These are phyloP conservation scores for Penicillium psychrofluorescens DNA, from an alignment of 495 filamentous ascomycete genomes.

Conservation along the genomic window DNA sequence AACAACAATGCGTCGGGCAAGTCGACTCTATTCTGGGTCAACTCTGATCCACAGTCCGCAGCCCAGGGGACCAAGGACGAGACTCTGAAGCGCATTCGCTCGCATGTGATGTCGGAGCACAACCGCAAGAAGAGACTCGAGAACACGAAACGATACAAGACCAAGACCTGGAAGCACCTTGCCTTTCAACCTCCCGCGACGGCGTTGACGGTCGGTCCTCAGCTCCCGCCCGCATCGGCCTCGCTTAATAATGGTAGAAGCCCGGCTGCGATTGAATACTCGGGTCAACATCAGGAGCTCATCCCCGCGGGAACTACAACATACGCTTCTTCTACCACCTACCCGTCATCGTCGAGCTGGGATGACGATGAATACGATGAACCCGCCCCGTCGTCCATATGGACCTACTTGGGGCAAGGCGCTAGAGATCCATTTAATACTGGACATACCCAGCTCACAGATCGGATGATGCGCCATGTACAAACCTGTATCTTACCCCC, in stretches of 20 bases:
- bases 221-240: conserved; percentile 1
- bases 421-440: conserved; percentile 36
- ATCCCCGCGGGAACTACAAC: background rate
- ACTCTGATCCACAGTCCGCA: conserved; percentile 34
- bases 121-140: conserved; percentile 43
- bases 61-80: conserved; percentile 34
- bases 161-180: conserved; percentile 37
- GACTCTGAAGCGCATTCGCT: conserved; percentile 42
- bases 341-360: background rate
- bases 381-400: conserved; percentile 6
- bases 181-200: conserved; percentile 31
- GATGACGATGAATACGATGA: conserved; percentile 10
- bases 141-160: conserved; percentile 37
- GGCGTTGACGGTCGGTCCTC: too few relatives aligned
- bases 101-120: conserved; percentile 46
- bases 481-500: conserved; percentile 28
- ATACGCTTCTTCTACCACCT: background rate
- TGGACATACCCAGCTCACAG: conserved; percentile 33
- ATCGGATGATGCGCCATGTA: conserved; percentile 37
- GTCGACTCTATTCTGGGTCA: conserved; percentile 41
- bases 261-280: conserved; percentile 3
- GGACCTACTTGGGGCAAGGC: conserved; percentile 24
- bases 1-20: conserved; percentile 25
- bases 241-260: conserved; percentile 7
- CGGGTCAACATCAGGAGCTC: background rate